Evolutionary conservation across 1,139 yeast genomes (phyloP).

Genomic region (Blastobotrys capitulatus): DNA sequence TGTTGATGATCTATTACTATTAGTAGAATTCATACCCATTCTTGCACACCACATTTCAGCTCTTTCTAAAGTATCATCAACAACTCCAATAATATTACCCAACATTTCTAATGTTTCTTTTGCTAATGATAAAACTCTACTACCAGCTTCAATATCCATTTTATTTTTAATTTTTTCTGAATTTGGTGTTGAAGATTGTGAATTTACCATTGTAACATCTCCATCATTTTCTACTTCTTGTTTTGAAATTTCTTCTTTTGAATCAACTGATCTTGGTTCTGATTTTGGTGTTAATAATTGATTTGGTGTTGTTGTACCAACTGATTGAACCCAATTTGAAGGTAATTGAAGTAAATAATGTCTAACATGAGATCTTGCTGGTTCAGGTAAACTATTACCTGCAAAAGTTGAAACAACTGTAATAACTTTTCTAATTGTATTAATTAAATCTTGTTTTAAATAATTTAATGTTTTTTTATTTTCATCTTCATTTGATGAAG

Average conservation of each 20-base stretch:
- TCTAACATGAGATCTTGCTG: conserved; percentile 80
- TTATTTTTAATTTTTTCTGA: conserved; percentile 8
- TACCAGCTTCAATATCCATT: conserved; percentile 45
- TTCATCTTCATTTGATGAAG: conserved; percentile 8
- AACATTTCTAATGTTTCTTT: conserved; percentile 89
- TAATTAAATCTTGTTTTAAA: conserved; percentile 74
- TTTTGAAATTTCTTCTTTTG: not conserved
- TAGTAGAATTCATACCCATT: conserved; percentile 20
- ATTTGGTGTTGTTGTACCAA: conserved; percentile 20
- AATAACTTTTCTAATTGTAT: conserved; percentile 85
- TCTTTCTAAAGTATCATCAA: conserved; percentile 73
- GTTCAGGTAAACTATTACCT: conserved; percentile 68
- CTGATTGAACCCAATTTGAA: conserved; percentile 47
- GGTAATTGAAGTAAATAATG: conserved; percentile 75
- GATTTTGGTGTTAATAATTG: conserved; percentile 6
- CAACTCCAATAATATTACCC: conserved; percentile 70
- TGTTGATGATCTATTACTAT: not conserved
- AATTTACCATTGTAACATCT: not conserved
- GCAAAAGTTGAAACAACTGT: conserved; percentile 80
- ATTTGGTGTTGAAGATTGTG: not conserved
- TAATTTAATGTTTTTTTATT: conserved; percentile 32
- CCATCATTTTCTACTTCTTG: not conserved
- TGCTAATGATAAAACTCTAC: conserved; percentile 71
- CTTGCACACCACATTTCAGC: conserved; percentile 71
- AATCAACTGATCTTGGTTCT: not conserved